Percentiles rank a stretch among this genome's conserved stretches.
Conservation (phyloP, 305 asterid species). For the Solanum hybrid region DNA sequence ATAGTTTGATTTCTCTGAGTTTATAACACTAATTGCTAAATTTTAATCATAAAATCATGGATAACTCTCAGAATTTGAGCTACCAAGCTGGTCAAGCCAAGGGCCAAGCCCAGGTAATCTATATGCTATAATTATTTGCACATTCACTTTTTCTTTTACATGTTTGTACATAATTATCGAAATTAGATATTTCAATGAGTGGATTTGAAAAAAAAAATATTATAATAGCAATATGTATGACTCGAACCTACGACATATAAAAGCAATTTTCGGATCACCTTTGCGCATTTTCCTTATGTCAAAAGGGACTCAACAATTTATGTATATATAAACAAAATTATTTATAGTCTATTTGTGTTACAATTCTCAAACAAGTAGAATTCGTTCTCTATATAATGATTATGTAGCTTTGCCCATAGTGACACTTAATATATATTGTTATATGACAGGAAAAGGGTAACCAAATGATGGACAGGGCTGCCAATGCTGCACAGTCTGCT, state of each 20-base stretch:
- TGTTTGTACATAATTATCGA: neutral
- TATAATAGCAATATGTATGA: neutral
- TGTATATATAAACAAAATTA: neutral
- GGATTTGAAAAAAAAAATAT: neutral
- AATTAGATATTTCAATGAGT: neutral
- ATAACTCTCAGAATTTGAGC: conserved; percentile 43
- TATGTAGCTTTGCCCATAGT: neutral
- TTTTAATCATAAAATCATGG: conserved; percentile 21
- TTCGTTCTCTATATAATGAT: neutral
- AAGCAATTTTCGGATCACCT: neutral
- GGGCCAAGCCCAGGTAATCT: conserved; percentile 53
- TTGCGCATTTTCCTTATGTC: neutral
- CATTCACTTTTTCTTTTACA: too few species aligned
- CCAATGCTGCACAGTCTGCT: conserved; percentile 63
- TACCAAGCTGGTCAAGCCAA: conserved; percentile 71
- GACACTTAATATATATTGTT: neutral
- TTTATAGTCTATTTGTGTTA: neutral
- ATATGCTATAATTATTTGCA: neutral
- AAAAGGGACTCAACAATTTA: neutral
- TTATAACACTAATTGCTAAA: neutral
- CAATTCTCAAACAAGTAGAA: neutral
- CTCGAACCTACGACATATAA: neutral
- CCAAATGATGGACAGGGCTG: conserved; percentile 54
- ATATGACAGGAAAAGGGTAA: conserved; percentile 42
- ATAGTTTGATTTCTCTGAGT: neutral